Conservation (phyloP, 75 land plant genomes). For the Cunninghamia lanceolata region DNA sequence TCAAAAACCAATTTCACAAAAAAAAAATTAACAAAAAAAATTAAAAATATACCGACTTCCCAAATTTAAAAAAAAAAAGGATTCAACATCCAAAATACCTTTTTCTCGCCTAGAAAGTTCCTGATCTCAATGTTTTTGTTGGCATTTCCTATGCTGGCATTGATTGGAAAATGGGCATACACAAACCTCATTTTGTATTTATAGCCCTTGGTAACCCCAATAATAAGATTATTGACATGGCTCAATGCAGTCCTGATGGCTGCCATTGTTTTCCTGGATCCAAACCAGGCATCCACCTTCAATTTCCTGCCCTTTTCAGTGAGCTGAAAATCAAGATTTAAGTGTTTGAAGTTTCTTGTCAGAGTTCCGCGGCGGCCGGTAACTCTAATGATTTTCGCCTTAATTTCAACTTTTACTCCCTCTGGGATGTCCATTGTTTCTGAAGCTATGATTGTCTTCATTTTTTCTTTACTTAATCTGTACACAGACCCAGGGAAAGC, state of each 20-base stretch:
- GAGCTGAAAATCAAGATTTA: slow-evolving; percentile 46
- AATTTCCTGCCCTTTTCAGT: slow-evolving; percentile 50
- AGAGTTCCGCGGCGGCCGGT: slow-evolving; percentile 73
- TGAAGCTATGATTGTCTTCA: slow-evolving; percentile 72
- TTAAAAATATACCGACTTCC: not conserved
- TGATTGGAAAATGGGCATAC: slow-evolving; percentile 91
- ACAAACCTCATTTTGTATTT: slow-evolving; percentile 89
- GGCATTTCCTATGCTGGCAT: slow-evolving; percentile 52
- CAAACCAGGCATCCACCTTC: slow-evolving; percentile 90
- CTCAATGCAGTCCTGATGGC: slow-evolving; percentile 83
- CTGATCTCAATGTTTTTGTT: slow-evolving; percentile 75
- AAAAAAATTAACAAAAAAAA: not conserved
- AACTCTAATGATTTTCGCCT: slow-evolving; percentile 68
- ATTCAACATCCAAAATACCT: slow-evolving; percentile 28
- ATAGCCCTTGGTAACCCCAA: slow-evolving; percentile 85
- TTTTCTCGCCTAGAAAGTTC: slow-evolving; percentile 90
- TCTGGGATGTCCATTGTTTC: slow-evolving; percentile 80
- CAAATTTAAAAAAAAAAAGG: not conserved
- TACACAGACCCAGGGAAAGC: not conserved
- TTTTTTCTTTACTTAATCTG: slow-evolving; percentile 1
- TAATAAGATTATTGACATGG: slow-evolving; percentile 79
- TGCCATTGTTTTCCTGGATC: slow-evolving; percentile 74
- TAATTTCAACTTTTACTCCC: slow-evolving; percentile 59
- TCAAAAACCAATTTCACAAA: too few relatives aligned
- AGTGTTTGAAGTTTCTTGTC: slow-evolving; percentile 58